Evolutionary conservation across 495 filamentous ascomycete species (phyloP).

Genomic region (Rostrohypoxylon terebratum): DNA sequence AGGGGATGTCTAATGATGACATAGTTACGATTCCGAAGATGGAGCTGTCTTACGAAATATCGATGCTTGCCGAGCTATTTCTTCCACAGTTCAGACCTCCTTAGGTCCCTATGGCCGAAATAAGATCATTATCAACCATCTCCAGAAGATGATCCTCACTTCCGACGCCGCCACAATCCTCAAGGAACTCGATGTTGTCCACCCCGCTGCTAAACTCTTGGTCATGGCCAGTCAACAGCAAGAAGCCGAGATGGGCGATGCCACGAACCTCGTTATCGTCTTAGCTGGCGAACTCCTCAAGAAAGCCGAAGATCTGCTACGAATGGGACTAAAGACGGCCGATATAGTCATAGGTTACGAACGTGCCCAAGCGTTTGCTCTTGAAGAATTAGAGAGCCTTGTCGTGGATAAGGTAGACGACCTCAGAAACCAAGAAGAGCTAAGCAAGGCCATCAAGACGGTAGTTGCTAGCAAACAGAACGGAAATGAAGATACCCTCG

Average conservation of each 20-base stretch:
- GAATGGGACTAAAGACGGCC: slow-evolving; percentile 95
- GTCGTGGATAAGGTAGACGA: slow-evolving; percentile 91
- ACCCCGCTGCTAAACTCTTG: slow-evolving; percentile 97
- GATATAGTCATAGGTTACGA: slow-evolving; percentile 97
- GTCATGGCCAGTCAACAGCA: slow-evolving; percentile 99
- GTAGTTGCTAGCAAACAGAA: slow-evolving; percentile 97
- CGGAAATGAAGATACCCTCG: slow-evolving; percentile 88
- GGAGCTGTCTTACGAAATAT: slow-evolving; percentile 98
- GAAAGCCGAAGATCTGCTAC: slow-evolving; percentile 95
- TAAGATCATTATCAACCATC: slow-evolving; percentile 99
- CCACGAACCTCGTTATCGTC: slow-evolving; percentile 96
- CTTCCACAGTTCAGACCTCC: slow-evolving; percentile 95
- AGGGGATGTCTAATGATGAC: slow-evolving; percentile 27
- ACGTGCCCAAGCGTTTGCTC: slow-evolving; percentile 87
- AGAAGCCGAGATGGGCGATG: slow-evolving; percentile 98
- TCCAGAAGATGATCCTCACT: slow-evolving; percentile 99
- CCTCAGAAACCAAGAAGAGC: slow-evolving; percentile 78
- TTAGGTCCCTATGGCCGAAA: slow-evolving; percentile 98
- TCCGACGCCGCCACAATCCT: slow-evolving; percentile 98
- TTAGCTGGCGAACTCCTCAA: slow-evolving; percentile 95
- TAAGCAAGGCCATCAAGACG: slow-evolving; percentile 95
- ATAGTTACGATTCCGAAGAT: slow-evolving; percentile 97
- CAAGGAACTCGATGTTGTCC: slow-evolving; percentile 96
- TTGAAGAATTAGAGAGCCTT: slow-evolving; percentile 87
- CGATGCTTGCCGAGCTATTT: slow-evolving; percentile 96